Conservation (phyloP, 495 filamentous ascomycete genomes). For the Physcia stellaris region DNA sequence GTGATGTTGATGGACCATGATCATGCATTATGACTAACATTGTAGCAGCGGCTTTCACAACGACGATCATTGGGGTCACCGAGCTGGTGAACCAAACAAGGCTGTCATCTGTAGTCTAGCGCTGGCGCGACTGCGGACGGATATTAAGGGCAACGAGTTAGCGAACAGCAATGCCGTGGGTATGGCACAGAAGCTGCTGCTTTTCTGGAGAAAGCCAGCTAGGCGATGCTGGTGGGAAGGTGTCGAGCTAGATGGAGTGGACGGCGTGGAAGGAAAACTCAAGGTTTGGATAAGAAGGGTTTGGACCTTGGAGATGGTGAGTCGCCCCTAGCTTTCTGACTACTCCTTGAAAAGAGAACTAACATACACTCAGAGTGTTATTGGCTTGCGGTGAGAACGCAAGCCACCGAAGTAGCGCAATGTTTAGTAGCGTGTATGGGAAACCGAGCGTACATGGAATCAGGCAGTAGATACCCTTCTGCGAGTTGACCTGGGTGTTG, state of each 20-base stretch:
- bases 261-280: conserved; percentile 79
- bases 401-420: no score
- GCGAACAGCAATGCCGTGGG: conserved; percentile 73
- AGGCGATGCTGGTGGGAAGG: conserved; percentile 99
- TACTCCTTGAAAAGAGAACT: neutral
- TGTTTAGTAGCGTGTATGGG: no score
- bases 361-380: conserved; percentile 17
- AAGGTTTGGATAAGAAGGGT: conserved; percentile 98
- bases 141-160: conserved; percentile 63
- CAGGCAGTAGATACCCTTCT: neutral
- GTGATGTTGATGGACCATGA: neutral
- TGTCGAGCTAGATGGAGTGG: conserved; percentile 79
- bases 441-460: no score
- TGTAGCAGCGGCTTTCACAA: conserved; percentile 87
- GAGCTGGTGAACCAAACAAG: conserved; percentile 91
- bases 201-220: conserved; percentile 97
- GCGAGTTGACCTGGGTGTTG: neutral
- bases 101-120: conserved; percentile 96
- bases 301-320: conserved; percentile 97
- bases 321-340: conserved; percentile 10
- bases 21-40: no score
- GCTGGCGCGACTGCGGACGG: conserved; percentile 80
- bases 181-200: conserved; percentile 95
- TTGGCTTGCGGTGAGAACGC: conserved; percentile 17
- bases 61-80: conserved; percentile 90